A percentile compares a stretch with the other conserved stretches of the same genome.
Conservation (phyloP, 2,329 filamentous ascomycete genomes). For the Penicillium janthinellum region DNA sequence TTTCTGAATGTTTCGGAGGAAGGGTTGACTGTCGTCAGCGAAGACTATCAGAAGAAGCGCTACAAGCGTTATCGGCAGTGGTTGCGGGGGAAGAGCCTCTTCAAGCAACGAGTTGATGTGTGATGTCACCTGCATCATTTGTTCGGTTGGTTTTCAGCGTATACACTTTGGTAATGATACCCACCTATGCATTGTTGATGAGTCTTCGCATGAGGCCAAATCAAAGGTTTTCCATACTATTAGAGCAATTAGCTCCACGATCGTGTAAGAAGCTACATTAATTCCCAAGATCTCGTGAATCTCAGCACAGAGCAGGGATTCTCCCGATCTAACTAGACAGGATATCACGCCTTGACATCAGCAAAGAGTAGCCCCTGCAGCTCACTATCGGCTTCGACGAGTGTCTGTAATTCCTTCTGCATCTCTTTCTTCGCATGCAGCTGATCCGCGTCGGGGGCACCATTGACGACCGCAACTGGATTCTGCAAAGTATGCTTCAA, state of each 20-base stretch:
- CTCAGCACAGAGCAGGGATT: neutral
- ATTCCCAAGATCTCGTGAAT: neutral
- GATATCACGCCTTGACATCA: slow-evolving; percentile 22
- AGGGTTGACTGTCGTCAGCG: slow-evolving; percentile 81
- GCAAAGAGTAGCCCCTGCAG: slow-evolving; percentile 34
- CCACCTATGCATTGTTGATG: slow-evolving; percentile 15
- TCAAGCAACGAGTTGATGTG: slow-evolving; percentile 74
- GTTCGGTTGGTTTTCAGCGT: slow-evolving; percentile 1
- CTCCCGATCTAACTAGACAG: neutral
- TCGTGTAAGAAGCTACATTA: neutral
- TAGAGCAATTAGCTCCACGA: neutral
- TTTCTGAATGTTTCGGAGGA: slow-evolving; percentile 77
- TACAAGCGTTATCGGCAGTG: slow-evolving; percentile 97
- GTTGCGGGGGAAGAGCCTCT: slow-evolving; percentile 91
- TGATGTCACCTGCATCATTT: slow-evolving; percentile 20
- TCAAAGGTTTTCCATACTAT: neutral
- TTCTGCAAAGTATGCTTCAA: slow-evolving; percentile 36
- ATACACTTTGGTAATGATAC: slow-evolving; percentile 22
- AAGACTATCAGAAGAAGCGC: slow-evolving; percentile 86
- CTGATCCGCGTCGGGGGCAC: slow-evolving; percentile 22
- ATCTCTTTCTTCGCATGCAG: slow-evolving; percentile 31
- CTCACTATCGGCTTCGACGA: slow-evolving; percentile 41
- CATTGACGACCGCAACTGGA: slow-evolving; percentile 21
- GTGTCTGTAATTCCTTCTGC: slow-evolving; percentile 35
- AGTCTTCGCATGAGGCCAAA: neutral